Base-by-base conservation (phyloP, 768 basidiomycete genomes). In the Gelatoporia subvermispora region DNA sequence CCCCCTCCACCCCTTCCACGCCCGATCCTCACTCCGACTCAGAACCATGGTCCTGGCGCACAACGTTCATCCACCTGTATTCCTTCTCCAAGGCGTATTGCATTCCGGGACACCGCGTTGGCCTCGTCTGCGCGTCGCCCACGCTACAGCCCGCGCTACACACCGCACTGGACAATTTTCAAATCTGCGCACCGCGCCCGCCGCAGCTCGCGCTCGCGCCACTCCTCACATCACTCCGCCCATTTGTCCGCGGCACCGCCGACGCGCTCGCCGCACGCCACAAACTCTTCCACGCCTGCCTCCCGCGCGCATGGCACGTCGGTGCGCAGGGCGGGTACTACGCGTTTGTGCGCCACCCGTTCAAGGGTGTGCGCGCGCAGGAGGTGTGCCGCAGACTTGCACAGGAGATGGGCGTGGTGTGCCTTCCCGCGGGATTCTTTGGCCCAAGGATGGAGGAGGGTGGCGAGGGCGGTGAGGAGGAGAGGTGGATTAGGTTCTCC, bases 51-150 rank as follows among this genome's bases (percentile, higher is more conserved):
- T 64, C 67, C 21, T 92, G 88, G 88, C 70, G 85, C 18, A 62
- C 63, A 0, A 78, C 73, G 45, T 55, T 90, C 45, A 73, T 89
- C 49, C 81, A 84, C 55, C 71, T 91, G 22, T 88, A 83, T 62
- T 89, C 86, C 20, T 89, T 89, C 65, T 88, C 84, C 39, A 93
- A 91, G 67, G 77, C 83, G 35, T 84, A 88, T 66, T 81, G 77
- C 43, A 72, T 88, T n/a, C 90, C 91, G 0, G 90, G 90, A 0
- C 84, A 91, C 63, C 79, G 90, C 10, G 76, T 93, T 4, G 91
- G 91, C 1, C 75, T 77, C 3, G 73, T 92, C 48, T 75, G 81
- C 17, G 82, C 84, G 1, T 78, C 82, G 0, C 78, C 82, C 0
- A 51, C 60, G 0, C 63, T 92, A 42, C 66, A 85, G 7, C 56